Conservation (phyloP, 148 eudicot species). For the Camellia lanceoleosa region DNA sequence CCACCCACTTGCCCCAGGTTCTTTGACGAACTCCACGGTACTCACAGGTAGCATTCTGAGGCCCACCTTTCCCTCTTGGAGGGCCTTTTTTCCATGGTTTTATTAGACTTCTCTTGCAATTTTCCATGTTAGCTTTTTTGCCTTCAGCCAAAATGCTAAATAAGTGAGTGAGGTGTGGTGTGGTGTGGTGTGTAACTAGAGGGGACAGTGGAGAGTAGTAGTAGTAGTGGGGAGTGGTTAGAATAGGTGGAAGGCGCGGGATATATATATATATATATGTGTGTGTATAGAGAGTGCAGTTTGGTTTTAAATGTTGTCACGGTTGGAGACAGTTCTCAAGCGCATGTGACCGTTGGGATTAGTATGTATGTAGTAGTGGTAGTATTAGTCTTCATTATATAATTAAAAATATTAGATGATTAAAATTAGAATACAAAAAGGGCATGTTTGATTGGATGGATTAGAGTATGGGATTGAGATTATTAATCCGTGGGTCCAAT, state of each 20-base stretch:
- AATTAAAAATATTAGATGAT: too few relatives aligned
- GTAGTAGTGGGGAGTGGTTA: neutral
- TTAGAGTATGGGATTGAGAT: too few relatives aligned
- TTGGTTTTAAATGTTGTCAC: slow-evolving; percentile 66
- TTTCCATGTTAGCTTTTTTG: slow-evolving; percentile 45
- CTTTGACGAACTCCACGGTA: slow-evolving; percentile 87
- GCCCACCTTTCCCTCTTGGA: slow-evolving; percentile 90
- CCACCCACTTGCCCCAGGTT: slow-evolving; percentile 98
- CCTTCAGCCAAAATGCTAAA: neutral
- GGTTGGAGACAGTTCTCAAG: slow-evolving; percentile 40
- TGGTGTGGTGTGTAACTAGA: too few relatives aligned
- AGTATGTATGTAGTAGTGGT: neutral
- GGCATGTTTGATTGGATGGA: too few relatives aligned
- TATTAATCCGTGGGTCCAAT: too few relatives aligned
- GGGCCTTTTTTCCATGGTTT: slow-evolving; percentile 99
- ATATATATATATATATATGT: slow-evolving; percentile 35
- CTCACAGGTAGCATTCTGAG: slow-evolving; percentile 74
- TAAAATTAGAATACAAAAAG: too few relatives aligned
- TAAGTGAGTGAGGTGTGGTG: slow-evolving; percentile 12
- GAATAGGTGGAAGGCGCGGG: slow-evolving; percentile 35
- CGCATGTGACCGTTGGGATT: slow-evolving; percentile 65
- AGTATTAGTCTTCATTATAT: neutral
- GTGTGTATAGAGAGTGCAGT: slow-evolving; percentile 29
- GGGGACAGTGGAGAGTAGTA: neutral
- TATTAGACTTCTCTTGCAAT: slow-evolving; percentile 40